phyloP scores from a whole-genome alignment of 2,329 filamentous ascomycete genomes.

The Plenodomus lindquistii region DNA sequence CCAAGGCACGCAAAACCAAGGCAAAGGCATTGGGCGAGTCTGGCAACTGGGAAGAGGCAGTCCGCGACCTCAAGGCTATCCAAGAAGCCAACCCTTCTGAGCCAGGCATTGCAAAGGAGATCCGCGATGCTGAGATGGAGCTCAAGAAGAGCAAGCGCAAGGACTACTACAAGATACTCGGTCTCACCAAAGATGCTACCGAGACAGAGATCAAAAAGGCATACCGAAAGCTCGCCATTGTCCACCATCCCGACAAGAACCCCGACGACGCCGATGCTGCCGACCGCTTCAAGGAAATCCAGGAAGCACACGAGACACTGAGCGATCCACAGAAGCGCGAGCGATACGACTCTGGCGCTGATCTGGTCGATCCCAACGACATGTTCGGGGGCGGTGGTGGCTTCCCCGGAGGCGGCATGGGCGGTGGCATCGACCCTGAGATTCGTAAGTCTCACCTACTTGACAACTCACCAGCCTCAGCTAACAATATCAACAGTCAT shows the following conservation, averaged over 20 bases:
- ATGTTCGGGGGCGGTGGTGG: conserved; percentile 71
- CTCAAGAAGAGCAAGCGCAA: conserved; percentile 97
- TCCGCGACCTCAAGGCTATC: conserved; percentile 85
- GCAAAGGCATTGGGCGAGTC: conserved; percentile 85
- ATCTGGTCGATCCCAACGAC: conserved; percentile 84
- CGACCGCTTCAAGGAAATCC: conserved; percentile 95
- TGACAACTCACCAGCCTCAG: not conserved
- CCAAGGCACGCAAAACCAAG: conserved; percentile 90
- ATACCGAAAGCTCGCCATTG: conserved; percentile 90
- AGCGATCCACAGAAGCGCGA: conserved; percentile 93
- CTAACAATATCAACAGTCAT: conserved; percentile 35
- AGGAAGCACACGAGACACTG: conserved; percentile 94
- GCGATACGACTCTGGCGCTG: conserved; percentile 88
- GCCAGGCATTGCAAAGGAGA: conserved; percentile 77
- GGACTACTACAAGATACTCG: conserved; percentile 98
- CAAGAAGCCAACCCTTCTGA: conserved; percentile 83
- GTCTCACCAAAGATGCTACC: conserved; percentile 80
- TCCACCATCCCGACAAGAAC: conserved; percentile 98
- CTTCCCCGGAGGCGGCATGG: conserved; percentile 55
- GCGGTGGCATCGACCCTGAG: conserved; percentile 50
- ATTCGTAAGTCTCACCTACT: conserved; percentile 30
- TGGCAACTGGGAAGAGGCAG: conserved; percentile 89
- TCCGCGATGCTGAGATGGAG: conserved; percentile 88
- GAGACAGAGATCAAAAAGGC: conserved; percentile 93
- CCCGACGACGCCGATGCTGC: conserved; percentile 81